phyloP scores from a whole-genome alignment of 352 stramenopile genomes.

The Halophytophthora polymorphica region DNA sequence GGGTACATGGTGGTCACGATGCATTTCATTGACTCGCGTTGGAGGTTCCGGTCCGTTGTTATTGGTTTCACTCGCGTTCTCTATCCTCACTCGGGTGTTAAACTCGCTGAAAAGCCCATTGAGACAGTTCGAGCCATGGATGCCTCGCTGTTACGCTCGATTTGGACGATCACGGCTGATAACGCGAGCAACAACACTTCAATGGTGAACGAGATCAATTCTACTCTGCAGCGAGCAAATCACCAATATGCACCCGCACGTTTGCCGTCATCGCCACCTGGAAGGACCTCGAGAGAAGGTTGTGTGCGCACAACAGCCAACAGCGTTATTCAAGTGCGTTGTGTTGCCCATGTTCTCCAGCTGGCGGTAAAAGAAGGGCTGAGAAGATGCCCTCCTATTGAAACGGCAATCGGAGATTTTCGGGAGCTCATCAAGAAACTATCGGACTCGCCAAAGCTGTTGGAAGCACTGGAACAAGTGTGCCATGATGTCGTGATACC shows the following conservation, averaged over 20 bases:
- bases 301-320: neutral
- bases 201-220: constrained; percentile 2
- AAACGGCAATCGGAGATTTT: constrained; percentile 3
- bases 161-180: constrained; percentile 7
- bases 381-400: constrained; percentile 2
- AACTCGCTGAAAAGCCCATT: constrained; percentile 3
- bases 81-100: constrained; percentile 3
- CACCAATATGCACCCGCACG: neutral
- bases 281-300: too few species aligned
- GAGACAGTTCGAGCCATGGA: constrained; percentile 11
- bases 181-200: constrained; percentile 8
- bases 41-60: constrained; percentile 10
- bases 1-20: constrained; percentile 20
- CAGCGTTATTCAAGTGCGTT: neutral
- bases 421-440: constrained; percentile 10
- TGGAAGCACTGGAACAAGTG: constrained; percentile 2
- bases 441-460: neutral
- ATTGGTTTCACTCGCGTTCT: constrained; percentile 15
- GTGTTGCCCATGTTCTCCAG: constrained; percentile 8
- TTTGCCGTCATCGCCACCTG: too few species aligned
- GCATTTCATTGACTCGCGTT: constrained; percentile 15
- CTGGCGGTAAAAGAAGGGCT: constrained; percentile 8
- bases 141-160: neutral
- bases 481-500: constrained; percentile 2
- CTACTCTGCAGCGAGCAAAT: neutral